These are phyloP conservation scores for Hypomyces perniciosus DNA, from an alignment of 2,329 filamentous ascomycete species.

Conservation along the genomic window DNA sequence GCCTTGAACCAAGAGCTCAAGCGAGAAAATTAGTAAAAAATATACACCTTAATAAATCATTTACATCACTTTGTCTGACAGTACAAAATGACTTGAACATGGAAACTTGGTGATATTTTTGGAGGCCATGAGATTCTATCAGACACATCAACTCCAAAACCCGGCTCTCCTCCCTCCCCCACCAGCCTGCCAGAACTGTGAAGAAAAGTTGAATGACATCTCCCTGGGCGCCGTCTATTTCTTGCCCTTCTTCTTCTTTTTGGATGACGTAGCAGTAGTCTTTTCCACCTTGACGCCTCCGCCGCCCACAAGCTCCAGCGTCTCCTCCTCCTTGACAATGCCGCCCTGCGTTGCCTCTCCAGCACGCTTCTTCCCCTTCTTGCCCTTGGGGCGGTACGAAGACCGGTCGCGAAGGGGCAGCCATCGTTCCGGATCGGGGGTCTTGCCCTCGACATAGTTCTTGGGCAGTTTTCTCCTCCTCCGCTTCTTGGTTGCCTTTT, in stretches of 20 bases:
- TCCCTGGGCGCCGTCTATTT: conserved; percentile 33
- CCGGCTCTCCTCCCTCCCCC: not conserved
- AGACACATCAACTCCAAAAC: not conserved
- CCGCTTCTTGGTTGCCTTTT: conserved; percentile 48
- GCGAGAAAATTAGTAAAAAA: not conserved
- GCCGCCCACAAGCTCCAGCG: conserved; percentile 56
- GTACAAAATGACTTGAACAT: too few species aligned
- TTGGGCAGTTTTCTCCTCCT: conserved; percentile 62
- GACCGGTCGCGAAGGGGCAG: conserved; percentile 83
- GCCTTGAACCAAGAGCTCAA: too few species aligned
- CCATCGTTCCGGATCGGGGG: conserved; percentile 87
- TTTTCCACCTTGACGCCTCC: conserved; percentile 62
- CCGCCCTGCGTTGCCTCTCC: conserved; percentile 80
- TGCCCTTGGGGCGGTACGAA: conserved; percentile 82
- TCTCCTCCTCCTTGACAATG: conserved; percentile 67
- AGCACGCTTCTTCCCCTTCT: conserved; percentile 82
- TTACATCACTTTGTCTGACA: not conserved
- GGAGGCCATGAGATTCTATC: not conserved
- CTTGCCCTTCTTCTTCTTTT: conserved; percentile 50
- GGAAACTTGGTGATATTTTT: not conserved
- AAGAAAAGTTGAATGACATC: not conserved
- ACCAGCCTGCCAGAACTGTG: not conserved
- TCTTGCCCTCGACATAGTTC: conserved; percentile 69
- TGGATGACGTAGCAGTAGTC: conserved; percentile 37
- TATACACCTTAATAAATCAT: not conserved